Base-by-base conservation (phyloP, 2,329 filamentous ascomycete species). In the Huntiella savannae region DNA sequence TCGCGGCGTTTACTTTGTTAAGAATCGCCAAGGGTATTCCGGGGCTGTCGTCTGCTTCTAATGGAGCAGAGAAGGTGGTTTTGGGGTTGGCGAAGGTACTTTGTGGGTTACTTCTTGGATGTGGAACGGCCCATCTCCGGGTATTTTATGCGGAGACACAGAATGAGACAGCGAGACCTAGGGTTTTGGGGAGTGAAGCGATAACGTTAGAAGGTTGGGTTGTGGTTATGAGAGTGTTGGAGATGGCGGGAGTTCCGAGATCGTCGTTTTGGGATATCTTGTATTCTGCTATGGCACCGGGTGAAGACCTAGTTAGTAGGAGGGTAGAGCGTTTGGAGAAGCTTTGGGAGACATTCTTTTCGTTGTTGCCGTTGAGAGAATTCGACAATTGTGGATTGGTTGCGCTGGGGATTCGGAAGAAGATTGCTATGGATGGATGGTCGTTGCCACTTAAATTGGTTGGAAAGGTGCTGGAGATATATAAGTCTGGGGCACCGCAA, bases 191-290 rank as follows among this genome's bases (percentile, higher is more conserved):
- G 22, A 57, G 62, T 12, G 65, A 71, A 32, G 57, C 63, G n/a
- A 56, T 60, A 11, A 51, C 57, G 2, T 53, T 69, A 6, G 66
- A 74, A 47, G 67, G 69, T 7, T 82, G 77, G 77, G 67, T 76
- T 2, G 60, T 72, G 16, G 50, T 74, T 4, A 73, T 78, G 54
- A 68, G 70, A 41, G 59, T 69, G 0, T 55, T 79, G 4, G 66
- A 70, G 22, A 59, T 63, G 33, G 65, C 68, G 10, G 58, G 57
- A 5, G 69, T 77, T 37, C 67, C 68, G 2, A 63, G 67, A 43
- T 60, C 63, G 16, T 67, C 68, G 1, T 80, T 81, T 53, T 80
- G 76, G 77, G 73, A 77, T 46, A 52, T 77, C 32, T 55, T 66
- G 1, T 68, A 72, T 49, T 53, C 62, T 4, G 56, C 61, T 8